Percentiles rank a stretch among this genome's conserved stretches.
Conservation (phyloP, 2,329 filamentous ascomycete species). For the Penicillium brasilianum region DNA sequence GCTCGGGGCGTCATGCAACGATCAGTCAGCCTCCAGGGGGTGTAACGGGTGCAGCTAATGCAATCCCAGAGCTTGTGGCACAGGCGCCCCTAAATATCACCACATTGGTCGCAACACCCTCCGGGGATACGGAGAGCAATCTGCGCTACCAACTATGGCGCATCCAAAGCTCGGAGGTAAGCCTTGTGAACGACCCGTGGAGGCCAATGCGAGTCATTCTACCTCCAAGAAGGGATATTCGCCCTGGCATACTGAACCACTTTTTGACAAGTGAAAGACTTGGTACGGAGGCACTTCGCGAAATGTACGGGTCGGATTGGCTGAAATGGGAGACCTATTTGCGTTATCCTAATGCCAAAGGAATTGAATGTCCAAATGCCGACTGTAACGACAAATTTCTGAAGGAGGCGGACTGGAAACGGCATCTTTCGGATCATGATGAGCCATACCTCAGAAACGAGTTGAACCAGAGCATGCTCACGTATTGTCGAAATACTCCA, state of each 20-base stretch:
- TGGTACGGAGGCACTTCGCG: background rate
- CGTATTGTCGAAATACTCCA: background rate
- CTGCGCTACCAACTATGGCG: background rate
- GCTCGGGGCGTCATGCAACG: no score
- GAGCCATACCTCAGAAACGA: background rate
- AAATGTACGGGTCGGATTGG: background rate
- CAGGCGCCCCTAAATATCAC: background rate
- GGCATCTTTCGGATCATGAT: background rate
- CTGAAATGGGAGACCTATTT: background rate
- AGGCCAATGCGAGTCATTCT: conserved; percentile 1
- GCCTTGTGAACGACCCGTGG: background rate
- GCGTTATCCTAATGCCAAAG: background rate
- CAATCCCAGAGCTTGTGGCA: background rate
- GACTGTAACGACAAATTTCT: background rate
- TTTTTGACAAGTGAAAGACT: background rate
- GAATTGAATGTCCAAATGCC: background rate
- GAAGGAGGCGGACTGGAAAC: background rate
- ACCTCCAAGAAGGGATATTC: background rate
- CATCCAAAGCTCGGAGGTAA: background rate
- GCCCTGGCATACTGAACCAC: background rate
- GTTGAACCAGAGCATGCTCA: background rate
- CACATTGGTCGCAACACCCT: background rate
- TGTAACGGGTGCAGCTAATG: no score
- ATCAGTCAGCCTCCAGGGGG: no score
- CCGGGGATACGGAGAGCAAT: background rate